Base-by-base conservation (phyloP, 78 protist species). In the Dictyostelium intermedium region DNA sequence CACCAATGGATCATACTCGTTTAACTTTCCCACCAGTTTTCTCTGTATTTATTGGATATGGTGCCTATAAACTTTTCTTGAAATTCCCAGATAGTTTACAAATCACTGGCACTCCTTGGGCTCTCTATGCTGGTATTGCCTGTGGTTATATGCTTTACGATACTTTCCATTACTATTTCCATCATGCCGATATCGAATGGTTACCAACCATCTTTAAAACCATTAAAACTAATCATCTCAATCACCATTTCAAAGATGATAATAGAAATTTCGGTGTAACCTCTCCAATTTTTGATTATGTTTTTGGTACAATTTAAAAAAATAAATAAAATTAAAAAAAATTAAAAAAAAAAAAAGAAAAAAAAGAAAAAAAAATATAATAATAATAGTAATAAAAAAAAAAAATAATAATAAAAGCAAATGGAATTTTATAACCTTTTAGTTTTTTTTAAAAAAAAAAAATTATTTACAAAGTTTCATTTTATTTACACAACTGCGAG, bases 1-100 rank as follows among this genome's bases (percentile, higher is more conserved):
- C 95, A 13, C 98, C 98, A 80, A 70, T 81, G 39, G 98, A 97
- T 82, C 30, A 93, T 23, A 85, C 92, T 41, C 78, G 98, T 41
- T 69, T 97, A 27, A 95, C 96, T 20, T 95, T 97, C 16, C 98
- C 98, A 39, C 95, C 96, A 43, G 50, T 77, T 37, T 92, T 92
- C 41, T 80, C 96, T 16, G 73, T 83, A 14, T 34, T 89, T 3
- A 80, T 89, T 63, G 93, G 85, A 56, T n/a, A 27, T 77, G 94
- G 87, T 9, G 66, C 73, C 30, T 89, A 56, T 69, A 80, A 63
- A 89, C 20, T 60, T 5, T 78, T 89, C 45, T 20, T 5, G 18
- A 37, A 34, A 5, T 89, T 89, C 87, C 85, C 94, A 35, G 87
- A 63, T 34, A 7, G 2, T 16, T 34, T 39, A 6, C 87, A 80